These are phyloP conservation scores for Eimeria mitis DNA, from an alignment of 169 alveolate genomes.

Conservation along the genomic window DNA sequence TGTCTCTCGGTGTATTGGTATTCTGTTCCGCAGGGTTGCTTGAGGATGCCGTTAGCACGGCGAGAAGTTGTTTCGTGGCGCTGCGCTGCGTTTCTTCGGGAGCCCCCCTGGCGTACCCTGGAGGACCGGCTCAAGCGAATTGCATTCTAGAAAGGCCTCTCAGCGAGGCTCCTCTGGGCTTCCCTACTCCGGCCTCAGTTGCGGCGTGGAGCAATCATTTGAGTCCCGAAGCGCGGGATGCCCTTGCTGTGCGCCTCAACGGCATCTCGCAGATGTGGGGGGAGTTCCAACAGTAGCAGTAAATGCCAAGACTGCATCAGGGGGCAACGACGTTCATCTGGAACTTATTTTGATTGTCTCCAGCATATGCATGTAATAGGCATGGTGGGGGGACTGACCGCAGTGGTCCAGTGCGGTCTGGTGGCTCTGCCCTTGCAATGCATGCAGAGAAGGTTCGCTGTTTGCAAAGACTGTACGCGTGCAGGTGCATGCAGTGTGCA, in stretches of 20 bases:
- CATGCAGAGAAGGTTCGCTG: neutral
- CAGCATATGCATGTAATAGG: neutral
- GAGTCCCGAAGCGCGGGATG: constrained; percentile 14
- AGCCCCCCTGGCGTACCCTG: constrained; percentile 15
- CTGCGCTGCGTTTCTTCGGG: constrained; percentile 42
- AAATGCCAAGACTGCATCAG: neutral
- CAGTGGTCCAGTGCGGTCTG: neutral
- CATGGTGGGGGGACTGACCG: neutral
- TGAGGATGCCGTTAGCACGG: constrained; percentile 16
- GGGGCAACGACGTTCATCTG: neutral
- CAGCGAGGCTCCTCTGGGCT: neutral
- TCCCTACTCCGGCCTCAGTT: constrained; percentile 32
- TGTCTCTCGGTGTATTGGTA: neutral
- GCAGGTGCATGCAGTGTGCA: neutral
- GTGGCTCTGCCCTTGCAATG: neutral
- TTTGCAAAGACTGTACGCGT: neutral
- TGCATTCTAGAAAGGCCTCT: constrained; percentile 8
- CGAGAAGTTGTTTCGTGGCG: constrained; percentile 20
- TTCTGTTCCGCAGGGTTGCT: constrained; percentile 1
- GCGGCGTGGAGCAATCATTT: constrained; percentile 43
- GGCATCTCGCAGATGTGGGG: constrained; percentile 32
- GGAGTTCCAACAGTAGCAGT: neutral
- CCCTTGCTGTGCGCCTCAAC: constrained; percentile 9
- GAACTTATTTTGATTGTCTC: neutral
- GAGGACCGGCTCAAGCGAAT: neutral